These are phyloP conservation scores for Kuraishia hungarica DNA, from an alignment of 805 yeast species.

Conservation along the genomic window DNA sequence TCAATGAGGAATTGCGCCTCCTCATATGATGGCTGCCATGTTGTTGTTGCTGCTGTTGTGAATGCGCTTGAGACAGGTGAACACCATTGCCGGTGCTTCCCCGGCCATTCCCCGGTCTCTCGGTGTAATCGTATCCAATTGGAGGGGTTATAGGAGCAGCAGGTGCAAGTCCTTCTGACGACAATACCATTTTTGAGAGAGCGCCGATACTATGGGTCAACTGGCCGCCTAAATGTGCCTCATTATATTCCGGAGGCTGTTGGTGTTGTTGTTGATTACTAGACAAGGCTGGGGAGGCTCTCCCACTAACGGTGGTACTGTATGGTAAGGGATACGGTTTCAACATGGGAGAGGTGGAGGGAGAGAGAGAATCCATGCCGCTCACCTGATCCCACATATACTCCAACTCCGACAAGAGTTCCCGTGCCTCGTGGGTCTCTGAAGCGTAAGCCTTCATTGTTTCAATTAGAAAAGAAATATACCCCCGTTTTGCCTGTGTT, in stretches of 20 bases:
- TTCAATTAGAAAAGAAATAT: slow-evolving; percentile 59
- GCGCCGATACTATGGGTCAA: neutral
- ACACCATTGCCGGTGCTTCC: neutral
- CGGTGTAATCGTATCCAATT: slow-evolving; percentile 6
- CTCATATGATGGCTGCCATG: slow-evolving; percentile 3
- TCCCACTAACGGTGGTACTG: neutral
- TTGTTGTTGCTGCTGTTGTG: slow-evolving; percentile 3
- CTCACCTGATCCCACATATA: slow-evolving; percentile 68
- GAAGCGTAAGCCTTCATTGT: slow-evolving; percentile 67
- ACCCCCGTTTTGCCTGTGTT: slow-evolving; percentile 67
- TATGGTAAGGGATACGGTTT: neutral
- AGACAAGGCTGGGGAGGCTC: neutral
- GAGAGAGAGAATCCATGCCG: slow-evolving; percentile 20
- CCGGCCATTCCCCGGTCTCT: slow-evolving; percentile 8
- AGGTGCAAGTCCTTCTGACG: neutral
- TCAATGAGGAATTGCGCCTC: slow-evolving; percentile 13
- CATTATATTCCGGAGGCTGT: neutral
- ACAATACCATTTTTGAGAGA: slow-evolving; percentile 4
- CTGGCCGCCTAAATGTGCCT: neutral
- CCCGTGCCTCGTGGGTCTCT: slow-evolving; percentile 59
- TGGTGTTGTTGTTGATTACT: neutral
- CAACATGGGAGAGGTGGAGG: neutral
- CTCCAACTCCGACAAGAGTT: slow-evolving; percentile 59
- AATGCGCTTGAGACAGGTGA: neutral
- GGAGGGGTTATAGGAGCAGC: slow-evolving; percentile 3